Evolutionary conservation across 176 grass and related monocot species (phyloP), one percentile per base, ranked within the genome.

Genomic region (Paspalum vaginatum): DNA sequence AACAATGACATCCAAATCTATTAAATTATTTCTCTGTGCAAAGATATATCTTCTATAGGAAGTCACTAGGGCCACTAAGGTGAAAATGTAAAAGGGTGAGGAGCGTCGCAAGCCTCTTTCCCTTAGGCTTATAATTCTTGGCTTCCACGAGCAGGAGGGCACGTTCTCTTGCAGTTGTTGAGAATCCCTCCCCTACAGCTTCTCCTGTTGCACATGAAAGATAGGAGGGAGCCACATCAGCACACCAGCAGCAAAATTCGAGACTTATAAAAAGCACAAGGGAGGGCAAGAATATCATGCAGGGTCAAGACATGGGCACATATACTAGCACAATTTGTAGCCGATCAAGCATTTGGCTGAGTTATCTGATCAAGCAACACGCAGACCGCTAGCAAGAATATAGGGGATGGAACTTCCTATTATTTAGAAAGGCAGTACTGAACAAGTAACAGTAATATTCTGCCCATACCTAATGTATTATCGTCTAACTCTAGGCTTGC

Each of bases 401-500:
- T 57, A 47, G 38, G 49, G 48, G 40, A 60, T 22, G 37, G 12
- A 17, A 11, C 22, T 20, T 43, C 25, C 37, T 54, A 44, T 72
- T 54, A 55, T 53, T 43, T 38, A 56, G 20, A n/a, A 72, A 18
- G 57, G 26, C 17, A 53, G 40, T 45, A 8, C 22, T 54, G 20
- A 6, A 65, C 57, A 17, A 72, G 32, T 16, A 71, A 63, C 39
- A 67, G 21, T 65, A 74, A 7, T 79, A 57, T 8, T 74, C n/a
- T 75, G 17, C 26, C 56, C 77, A 68, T 81, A 92, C 90, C 87
- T 86, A 75, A 83, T 41, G 24, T 81, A 77, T 89, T 63, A 93
- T 47, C 87, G 73, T 87, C 89, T 93, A 81, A 77, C 68, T 80
- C 89, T 91, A 87, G 80, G 94, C 1, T 80, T 93, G 94, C 94